Base-by-base conservation (phyloP, 331 rosid genomes). In the Malus hybrid region DNA sequence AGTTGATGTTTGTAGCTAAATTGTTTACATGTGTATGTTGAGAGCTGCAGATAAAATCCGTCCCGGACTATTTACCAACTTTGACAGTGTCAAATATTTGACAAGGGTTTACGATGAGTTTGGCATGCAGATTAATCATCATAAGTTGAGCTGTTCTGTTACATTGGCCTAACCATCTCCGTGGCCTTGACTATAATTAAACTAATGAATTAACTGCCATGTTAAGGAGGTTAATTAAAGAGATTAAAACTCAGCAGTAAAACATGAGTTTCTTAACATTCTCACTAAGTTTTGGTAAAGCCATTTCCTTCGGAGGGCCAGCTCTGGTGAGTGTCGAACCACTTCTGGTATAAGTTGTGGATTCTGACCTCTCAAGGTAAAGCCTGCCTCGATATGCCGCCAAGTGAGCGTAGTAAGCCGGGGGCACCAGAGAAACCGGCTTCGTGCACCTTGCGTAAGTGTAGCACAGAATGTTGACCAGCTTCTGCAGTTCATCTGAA, bases 381-480 rank as follows among this genome's bases (percentile, higher is more conserved):
- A 95, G 99, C 81, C 99, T 86, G 11, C 99, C 99, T 81, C 99
- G 80, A 29, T 92, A 95, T 6, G 99, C 99, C 76, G 99, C 99
- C 39, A 95, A 84, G 83, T 95, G 99, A 18, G 99, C 99, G 80
- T 95, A 95, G 76, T 92, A 95, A 67, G 87, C 99, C 12, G 99
- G 97, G 54, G 99, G 99, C 20, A 95, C 99, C 80, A 95, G 81
- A 61, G 99, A 95, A 65, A 95, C 92, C 12, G 99, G 99, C 84
- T 95, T 95, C 24, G 99, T 95, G 76, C 99, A 95, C 82, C 93
- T 89, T 70, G 85, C 93, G 79, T 92, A 95, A 6, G 99, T 95
- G 81, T 80, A 95, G 86, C 99, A 95, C 14, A 95, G 80, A 78
- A 88, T 85, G 85, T 95, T 85, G 79, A 95, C 97, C 70, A 95